phyloP scores from a whole-genome alignment of 441 rosid species.

The Aleurites moluccanus region DNA sequence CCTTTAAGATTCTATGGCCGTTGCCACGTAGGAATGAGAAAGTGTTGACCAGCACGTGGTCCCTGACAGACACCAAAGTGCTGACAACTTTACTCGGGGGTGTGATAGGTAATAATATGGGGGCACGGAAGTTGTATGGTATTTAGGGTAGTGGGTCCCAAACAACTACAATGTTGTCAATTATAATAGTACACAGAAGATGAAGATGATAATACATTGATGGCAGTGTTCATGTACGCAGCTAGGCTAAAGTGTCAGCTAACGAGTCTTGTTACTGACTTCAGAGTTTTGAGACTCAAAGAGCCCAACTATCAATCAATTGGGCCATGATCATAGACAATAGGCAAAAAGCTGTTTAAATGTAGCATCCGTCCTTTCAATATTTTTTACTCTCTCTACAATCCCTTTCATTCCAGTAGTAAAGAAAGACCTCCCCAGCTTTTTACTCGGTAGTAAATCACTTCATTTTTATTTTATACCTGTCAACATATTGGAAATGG shows the following conservation, averaged over 20 bases:
- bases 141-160: background rate
- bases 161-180: background rate
- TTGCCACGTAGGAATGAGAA: constrained; percentile 35
- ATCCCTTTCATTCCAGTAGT: background rate
- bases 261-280: background rate
- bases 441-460: background rate
- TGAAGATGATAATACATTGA: background rate
- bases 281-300: background rate
- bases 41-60: constrained; percentile 31
- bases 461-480: background rate
- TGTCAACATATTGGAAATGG: background rate
- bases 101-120: background rate
- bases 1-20: constrained; percentile 13
- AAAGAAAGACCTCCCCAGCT: background rate
- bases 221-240: background rate
- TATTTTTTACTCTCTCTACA: background rate
- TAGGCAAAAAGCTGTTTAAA: background rate
- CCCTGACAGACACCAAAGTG: constrained; percentile 2
- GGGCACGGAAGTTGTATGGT: constrained; percentile 10
- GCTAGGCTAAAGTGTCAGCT: background rate
- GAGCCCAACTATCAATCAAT: background rate
- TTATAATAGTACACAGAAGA: background rate
- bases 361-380: background rate
- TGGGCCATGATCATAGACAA: constrained; percentile 5
- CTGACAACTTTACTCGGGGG: background rate